Evolutionary conservation across 2,329 filamentous ascomycete genomes (phyloP).

Genomic region (Penicillium capsulatum): DNA sequence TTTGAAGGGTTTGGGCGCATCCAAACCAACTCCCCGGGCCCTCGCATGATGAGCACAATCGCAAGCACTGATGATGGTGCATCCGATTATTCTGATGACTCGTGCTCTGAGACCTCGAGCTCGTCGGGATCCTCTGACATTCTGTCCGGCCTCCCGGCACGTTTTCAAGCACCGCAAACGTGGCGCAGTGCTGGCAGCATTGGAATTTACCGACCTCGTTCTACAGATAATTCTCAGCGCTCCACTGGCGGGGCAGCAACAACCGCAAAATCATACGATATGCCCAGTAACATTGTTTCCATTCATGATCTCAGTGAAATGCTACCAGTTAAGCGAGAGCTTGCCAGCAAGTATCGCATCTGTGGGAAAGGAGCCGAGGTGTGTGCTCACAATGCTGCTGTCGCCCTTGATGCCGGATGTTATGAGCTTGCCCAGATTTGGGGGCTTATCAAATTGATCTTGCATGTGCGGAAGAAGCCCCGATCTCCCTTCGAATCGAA

Average conservation of each 20-base stretch:
- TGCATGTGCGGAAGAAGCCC: slow-evolving; percentile 71
- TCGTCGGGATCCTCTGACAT: slow-evolving; percentile 45
- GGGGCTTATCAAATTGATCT: slow-evolving; percentile 71
- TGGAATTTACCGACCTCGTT: slow-evolving; percentile 55
- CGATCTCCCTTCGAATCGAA: slow-evolving; percentile 59
- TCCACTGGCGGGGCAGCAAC: slow-evolving; percentile 56
- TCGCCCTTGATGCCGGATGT: slow-evolving; percentile 68
- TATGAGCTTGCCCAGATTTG: slow-evolving; percentile 75
- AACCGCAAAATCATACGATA: slow-evolving; percentile 45
- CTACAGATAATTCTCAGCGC: slow-evolving; percentile 46
- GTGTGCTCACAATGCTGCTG: slow-evolving; percentile 75
- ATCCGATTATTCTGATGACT: slow-evolving; percentile 47
- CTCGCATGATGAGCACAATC: slow-evolving; percentile 41
- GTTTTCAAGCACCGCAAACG: slow-evolving; percentile 48
- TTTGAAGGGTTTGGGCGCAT: slow-evolving; percentile 63
- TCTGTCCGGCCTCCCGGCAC: slow-evolving; percentile 44
- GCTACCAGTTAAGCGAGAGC: slow-evolving; percentile 71
- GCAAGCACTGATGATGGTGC: slow-evolving; percentile 41
- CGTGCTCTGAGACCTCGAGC: slow-evolving; percentile 59
- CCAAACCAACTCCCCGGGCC: slow-evolving; percentile 49
- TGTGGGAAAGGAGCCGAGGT: slow-evolving; percentile 78
- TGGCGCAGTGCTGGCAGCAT: slow-evolving; percentile 49
- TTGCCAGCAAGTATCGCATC: slow-evolving; percentile 76
- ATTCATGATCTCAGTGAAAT: slow-evolving; percentile 66
- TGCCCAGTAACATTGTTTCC: slow-evolving; percentile 65